Conservation (phyloP, 2,329 filamentous ascomycete species). For the Aspergillus aculeatus region DNA sequence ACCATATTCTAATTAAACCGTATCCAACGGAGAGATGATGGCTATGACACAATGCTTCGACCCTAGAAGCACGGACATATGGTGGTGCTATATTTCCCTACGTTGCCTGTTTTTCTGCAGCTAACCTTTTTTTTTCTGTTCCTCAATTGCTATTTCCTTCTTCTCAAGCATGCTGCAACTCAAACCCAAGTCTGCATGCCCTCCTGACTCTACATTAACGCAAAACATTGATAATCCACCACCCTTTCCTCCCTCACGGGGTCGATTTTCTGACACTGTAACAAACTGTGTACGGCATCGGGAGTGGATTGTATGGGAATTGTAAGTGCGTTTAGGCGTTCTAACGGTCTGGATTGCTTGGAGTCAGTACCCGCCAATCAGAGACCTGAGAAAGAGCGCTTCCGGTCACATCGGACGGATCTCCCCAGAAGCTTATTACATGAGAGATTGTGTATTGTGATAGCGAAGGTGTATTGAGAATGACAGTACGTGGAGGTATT, state of each 20-base stretch:
- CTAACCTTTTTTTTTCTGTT: not conserved
- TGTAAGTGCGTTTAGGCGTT: constrained; percentile 2
- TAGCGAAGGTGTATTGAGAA: not conserved
- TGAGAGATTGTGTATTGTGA: constrained; percentile 9
- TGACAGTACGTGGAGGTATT: not conserved
- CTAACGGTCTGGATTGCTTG: constrained; percentile 9
- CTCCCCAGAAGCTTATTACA: constrained; percentile 15
- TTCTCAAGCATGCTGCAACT: not conserved
- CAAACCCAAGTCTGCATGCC: not conserved
- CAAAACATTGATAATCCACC: not conserved
- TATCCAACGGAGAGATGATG: not conserved
- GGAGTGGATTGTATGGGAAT: not conserved
- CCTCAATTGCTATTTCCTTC: not conserved
- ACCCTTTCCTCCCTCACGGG: not conserved
- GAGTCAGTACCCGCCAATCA: constrained; percentile 12
- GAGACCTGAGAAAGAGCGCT: not conserved
- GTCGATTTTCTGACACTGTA: constrained; percentile 2
- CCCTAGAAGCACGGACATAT: not conserved
- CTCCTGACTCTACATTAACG: not conserved
- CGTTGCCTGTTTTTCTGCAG: not conserved
- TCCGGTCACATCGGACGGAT: constrained; percentile 11
- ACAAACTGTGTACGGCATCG: not conserved
- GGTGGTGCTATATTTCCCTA: not conserved
- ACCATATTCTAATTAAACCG: not conserved
- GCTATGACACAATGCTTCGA: constrained; percentile 5